Evolutionary conservation across 768 basidiomycete species (phyloP), one percentile per base, ranked within the genome.

Genomic region (Lactarius hatsudake): DNA sequence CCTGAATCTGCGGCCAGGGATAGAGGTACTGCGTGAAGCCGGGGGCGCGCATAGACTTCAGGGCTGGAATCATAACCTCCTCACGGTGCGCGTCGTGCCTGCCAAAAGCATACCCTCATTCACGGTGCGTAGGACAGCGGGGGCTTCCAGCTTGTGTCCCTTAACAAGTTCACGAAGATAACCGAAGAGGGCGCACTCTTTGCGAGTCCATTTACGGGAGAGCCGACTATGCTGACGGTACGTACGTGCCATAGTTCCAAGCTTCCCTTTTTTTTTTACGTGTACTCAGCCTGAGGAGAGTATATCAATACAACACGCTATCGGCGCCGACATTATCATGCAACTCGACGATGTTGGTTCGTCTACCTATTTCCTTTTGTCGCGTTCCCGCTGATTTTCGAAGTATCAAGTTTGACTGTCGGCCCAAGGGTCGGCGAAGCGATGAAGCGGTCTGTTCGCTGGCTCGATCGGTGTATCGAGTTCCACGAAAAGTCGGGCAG

Each of bases 321-420:
- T 96, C 53, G 93, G 94, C 6, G 91, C 89, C 32, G 94, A 96
- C 74, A 96, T 96, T 67, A 93, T 96, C 68, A 96, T 96, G 94
- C 94, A 93, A 75, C 82, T 94, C 20, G 93, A 95, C 75, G 93
- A 95, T 76, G 93, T 95, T 60, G 92, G 92, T 89, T 72, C 75
- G 87, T 79, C 54, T 43, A 59, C 62, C 30, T 0, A 43, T 40
- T 64, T 38, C 30, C n/a, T 23, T 36, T 40, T 6, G 17, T 48
- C 2, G 23, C 15, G 17, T 62, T 40, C 48, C 13, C 18, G 45
- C 51, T 30, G 65, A 69, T 65, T 64, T 66, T 51, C 71, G 55
- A 67, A 71, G 94, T 96, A 0, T 86, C 90, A 42, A 94, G 91
- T 76, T 76, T 95, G 53, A 91, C 90, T 0, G 82, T 84, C 6